These are phyloP conservation scores for Kappamyces sp. DNA, from an alignment of 192 early-diverging fungal genomes.

Conservation along the genomic window DNA sequence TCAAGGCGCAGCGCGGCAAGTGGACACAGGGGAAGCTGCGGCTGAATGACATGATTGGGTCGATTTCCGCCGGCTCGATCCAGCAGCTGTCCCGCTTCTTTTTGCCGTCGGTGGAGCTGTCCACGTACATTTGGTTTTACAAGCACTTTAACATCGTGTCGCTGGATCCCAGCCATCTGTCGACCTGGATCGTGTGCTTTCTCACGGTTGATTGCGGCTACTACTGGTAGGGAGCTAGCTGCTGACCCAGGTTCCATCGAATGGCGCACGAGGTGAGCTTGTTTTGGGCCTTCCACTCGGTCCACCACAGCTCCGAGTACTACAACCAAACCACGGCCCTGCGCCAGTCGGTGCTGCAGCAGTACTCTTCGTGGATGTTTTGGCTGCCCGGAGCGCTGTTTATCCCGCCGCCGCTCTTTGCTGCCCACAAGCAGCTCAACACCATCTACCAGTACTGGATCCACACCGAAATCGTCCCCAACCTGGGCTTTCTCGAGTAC, in stretches of 20 bases:
- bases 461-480: conserved; percentile 42
- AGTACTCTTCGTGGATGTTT: conserved; percentile 47
- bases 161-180: conserved; percentile 34
- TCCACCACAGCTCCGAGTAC: conserved; percentile 43
- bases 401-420: conserved; percentile 48
- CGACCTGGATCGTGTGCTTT: conserved; percentile 49
- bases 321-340: conserved; percentile 56
- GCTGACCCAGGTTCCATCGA: conserved; percentile 33
- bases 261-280: conserved; percentile 56
- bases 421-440: conserved; percentile 48
- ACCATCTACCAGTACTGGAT: conserved; percentile 46
- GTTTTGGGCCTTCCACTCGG: conserved; percentile 51
- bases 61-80: conserved; percentile 42
- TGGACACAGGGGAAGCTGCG: conserved; percentile 38
- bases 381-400: conserved; percentile 46
- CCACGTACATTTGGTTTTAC: conserved; percentile 46
- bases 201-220: conserved; percentile 42
- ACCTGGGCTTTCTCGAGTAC: conserved; percentile 51
- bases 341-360: conserved; percentile 45
- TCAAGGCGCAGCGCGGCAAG: conserved; percentile 20
- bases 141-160: conserved; percentile 38
- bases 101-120: conserved; percentile 33
- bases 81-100: conserved; percentile 51
- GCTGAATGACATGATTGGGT: conserved; percentile 49
- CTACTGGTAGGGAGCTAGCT: conserved; percentile 19